phyloP scores from a whole-genome alignment of 2,329 filamentous ascomycete genomes.

The Stachybotrys chartarum region DNA sequence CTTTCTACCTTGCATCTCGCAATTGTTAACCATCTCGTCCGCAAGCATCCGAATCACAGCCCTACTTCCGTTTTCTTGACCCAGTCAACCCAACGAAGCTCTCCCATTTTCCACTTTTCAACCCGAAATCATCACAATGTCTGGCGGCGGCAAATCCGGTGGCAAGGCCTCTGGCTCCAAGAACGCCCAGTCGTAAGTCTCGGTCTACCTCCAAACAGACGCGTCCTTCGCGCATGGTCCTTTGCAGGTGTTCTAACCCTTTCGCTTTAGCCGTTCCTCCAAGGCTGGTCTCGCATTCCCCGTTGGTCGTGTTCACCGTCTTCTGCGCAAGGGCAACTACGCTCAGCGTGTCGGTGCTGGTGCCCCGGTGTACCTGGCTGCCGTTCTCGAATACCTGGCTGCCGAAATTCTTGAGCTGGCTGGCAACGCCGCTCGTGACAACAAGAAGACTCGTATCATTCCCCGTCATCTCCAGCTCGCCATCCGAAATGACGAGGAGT shows the following conservation, averaged over 20 bases:
- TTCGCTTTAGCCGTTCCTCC: constrained; percentile 71
- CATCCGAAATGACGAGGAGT: constrained; percentile 98
- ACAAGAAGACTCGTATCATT: constrained; percentile 99
- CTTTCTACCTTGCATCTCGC: constrained; percentile 23
- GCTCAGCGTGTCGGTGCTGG: constrained; percentile 98
- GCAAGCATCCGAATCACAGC: constrained; percentile 13
- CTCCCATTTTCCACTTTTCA: constrained; percentile 3
- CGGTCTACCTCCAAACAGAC: background rate
- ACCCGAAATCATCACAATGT: constrained; percentile 68
- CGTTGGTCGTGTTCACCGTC: constrained; percentile 98
- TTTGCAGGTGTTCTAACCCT: background rate
- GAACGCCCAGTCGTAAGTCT: constrained; percentile 95
- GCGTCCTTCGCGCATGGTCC: background rate
- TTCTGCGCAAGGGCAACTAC: constrained; percentile 98
- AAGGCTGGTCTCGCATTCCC: constrained; percentile 99
- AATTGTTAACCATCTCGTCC: constrained; percentile 28
- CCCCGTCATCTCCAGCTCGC: constrained; percentile 97
- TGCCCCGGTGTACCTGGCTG: constrained; percentile 94
- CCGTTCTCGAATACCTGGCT: constrained; percentile 96
- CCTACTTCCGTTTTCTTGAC: constrained; percentile 1
- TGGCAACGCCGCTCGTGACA: constrained; percentile 96
- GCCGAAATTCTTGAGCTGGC: constrained; percentile 98
- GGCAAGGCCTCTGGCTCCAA: constrained; percentile 99
- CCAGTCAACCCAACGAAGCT: background rate
- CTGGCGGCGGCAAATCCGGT: constrained; percentile 99